A percentile compares a stretch with the other conserved stretches of the same genome.
phyloP scores from a whole-genome alignment of 179 eudicot genomes.

The Patellifolia procumbens region DNA sequence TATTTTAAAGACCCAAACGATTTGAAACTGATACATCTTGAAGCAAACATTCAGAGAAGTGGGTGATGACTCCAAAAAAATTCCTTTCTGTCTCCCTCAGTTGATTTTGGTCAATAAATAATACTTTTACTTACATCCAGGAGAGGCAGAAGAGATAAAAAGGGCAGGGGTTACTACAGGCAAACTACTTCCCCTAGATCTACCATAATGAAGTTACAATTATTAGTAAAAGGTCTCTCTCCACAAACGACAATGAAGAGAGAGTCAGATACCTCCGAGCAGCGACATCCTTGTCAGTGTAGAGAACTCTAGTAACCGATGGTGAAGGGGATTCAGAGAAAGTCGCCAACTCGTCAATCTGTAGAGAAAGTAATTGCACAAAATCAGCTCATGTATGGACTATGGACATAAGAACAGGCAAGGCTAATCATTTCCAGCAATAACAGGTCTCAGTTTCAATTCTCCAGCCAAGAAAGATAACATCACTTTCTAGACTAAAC shows the following conservation, averaged over 20 bases:
- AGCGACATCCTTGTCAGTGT: slow-evolving; percentile 75
- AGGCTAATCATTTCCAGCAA: neutral
- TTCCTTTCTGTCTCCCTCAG: too few species aligned
- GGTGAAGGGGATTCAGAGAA: slow-evolving; percentile 92
- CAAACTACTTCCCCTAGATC: neutral
- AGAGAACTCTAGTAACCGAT: slow-evolving; percentile 84
- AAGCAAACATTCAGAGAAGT: too few species aligned
- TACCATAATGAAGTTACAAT: neutral
- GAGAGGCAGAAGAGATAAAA: too few species aligned
- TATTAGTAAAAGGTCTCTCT: neutral
- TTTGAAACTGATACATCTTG: too few species aligned
- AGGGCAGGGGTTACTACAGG: too few species aligned
- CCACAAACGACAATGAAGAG: slow-evolving; percentile 13
- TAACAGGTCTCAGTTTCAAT: neutral
- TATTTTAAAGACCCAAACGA: too few species aligned
- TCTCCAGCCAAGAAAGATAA: neutral
- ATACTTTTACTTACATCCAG: too few species aligned
- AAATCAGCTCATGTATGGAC: slow-evolving; percentile 12
- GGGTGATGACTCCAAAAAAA: too few species aligned
- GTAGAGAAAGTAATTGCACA: slow-evolving; percentile 14
- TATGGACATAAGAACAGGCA: neutral
- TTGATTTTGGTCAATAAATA: too few species aligned
- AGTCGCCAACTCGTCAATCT: slow-evolving; percentile 86
- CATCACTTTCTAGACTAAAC: too few species aligned
- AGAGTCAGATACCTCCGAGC: slow-evolving; percentile 66